Conservation (phyloP, 345 rosid genomes). For the Salix koriyanagi region DNA sequence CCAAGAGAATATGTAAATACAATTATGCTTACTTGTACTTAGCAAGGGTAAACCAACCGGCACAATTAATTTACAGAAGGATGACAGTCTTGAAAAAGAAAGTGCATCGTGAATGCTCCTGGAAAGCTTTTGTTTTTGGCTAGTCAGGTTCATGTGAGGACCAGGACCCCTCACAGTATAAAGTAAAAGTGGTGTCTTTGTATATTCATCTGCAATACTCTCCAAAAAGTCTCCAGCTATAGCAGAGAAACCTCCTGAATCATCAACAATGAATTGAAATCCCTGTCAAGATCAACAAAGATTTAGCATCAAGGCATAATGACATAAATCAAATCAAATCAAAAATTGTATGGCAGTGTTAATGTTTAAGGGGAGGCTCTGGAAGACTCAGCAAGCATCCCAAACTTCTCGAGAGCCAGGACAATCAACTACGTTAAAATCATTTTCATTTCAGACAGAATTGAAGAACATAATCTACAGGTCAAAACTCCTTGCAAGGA, state of each 20-base stretch:
- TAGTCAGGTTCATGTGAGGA: conserved; percentile 41
- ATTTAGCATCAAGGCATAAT: conserved; percentile 9
- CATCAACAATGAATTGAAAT: conserved; percentile 82
- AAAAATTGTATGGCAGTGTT: background rate
- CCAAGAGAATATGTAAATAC: conserved; percentile 1
- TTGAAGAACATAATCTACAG: background rate
- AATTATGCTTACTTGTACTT: conserved; percentile 50
- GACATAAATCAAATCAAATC: background rate
- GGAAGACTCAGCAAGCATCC: background rate
- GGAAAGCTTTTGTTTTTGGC: conserved; percentile 46
- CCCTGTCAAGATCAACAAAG: conserved; percentile 48
- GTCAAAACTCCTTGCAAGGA: background rate
- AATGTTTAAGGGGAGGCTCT: no score
- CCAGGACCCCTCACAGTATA: conserved; percentile 57
- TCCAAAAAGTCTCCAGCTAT: conserved; percentile 76
- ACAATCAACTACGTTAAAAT: background rate
- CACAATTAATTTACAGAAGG: conserved; percentile 64
- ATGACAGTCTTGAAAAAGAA: conserved; percentile 68
- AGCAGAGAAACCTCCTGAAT: conserved; percentile 84
- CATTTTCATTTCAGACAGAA: background rate
- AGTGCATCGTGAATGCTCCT: conserved; percentile 74
- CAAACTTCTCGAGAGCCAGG: background rate
- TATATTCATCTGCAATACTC: conserved; percentile 75
- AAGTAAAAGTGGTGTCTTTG: conserved; percentile 64
- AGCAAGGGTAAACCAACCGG: conserved; percentile 81